phyloP scores from a whole-genome alignment of 2,329 filamentous ascomycete genomes.

The Epichloe bromicola region DNA sequence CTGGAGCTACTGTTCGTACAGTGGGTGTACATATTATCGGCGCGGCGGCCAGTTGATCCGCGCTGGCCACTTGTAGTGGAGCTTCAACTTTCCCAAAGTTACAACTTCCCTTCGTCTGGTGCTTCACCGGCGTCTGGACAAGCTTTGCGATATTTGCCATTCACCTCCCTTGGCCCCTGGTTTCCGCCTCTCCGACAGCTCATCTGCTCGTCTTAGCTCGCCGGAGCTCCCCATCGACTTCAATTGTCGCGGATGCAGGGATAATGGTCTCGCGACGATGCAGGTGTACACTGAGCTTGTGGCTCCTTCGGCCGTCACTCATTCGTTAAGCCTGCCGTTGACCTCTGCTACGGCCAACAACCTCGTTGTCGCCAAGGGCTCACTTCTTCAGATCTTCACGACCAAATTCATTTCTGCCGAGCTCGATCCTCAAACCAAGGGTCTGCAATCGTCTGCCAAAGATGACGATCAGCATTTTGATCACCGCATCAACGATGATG shows the following conservation, averaged over 20 bases:
- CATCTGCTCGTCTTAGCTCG: background rate
- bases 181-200: background rate
- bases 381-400: constrained; percentile 81
- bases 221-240: background rate
- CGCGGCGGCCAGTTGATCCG: constrained; percentile 13
- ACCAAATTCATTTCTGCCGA: constrained; percentile 55
- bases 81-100: background rate
- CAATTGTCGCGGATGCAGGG: constrained; percentile 9
- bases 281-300: constrained; percentile 96
- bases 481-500: constrained; percentile 42
- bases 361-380: constrained; percentile 83
- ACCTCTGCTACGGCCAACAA: constrained; percentile 65
- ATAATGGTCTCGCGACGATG: constrained; percentile 44
- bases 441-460: constrained; percentile 18
- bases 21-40: background rate
- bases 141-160: background rate
- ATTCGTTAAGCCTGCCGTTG: constrained; percentile 71
- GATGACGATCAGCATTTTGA: constrained; percentile 35
- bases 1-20: no score
- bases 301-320: constrained; percentile 85
- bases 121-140: background rate
- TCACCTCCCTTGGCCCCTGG: background rate
- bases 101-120: background rate
- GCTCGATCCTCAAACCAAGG: constrained; percentile 33
- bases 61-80: background rate